phyloP scores from a whole-genome alignment of 2,329 filamentous ascomycete species.

The Plenodomus lindquistii region DNA sequence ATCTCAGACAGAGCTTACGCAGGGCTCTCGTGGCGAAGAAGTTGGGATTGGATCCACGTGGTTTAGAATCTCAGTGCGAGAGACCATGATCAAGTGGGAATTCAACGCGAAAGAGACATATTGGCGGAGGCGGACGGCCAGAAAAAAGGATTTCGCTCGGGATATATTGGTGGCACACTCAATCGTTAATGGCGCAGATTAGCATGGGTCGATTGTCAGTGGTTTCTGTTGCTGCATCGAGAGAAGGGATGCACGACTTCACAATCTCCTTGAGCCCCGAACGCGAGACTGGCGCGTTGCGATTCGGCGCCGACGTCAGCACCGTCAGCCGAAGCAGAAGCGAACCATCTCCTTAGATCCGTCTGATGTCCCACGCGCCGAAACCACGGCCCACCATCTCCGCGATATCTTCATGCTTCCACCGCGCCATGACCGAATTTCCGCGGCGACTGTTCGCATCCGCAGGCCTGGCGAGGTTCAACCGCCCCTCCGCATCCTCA shows the following conservation, averaged over 20 bases:
- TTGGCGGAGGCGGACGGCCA: too few relatives aligned
- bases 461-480: constrained; percentile 31
- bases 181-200: background rate
- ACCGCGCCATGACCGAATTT: constrained; percentile 12
- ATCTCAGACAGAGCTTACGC: too few relatives aligned
- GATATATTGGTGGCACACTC: too few relatives aligned
- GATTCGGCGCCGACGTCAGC: constrained; percentile 6
- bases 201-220: constrained; percentile 10
- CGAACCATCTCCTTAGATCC: background rate
- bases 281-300: constrained; percentile 15
- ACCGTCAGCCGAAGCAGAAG: background rate
- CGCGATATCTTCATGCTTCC: background rate
- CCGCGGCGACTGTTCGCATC: constrained; percentile 35
- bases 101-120: too few relatives aligned
- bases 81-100: too few relatives aligned
- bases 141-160: too few relatives aligned
- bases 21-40: too few relatives aligned
- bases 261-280: constrained; percentile 2
- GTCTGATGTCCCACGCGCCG: background rate
- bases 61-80: too few relatives aligned
- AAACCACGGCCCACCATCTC: background rate
- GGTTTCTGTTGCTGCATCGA: constrained; percentile 20
- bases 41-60: too few relatives aligned
- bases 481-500: constrained; percentile 25
- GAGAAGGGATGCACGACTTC: constrained; percentile 19